phyloP scores from a whole-genome alignment of 768 basidiomycete species.

The Tricholomella constricta region DNA sequence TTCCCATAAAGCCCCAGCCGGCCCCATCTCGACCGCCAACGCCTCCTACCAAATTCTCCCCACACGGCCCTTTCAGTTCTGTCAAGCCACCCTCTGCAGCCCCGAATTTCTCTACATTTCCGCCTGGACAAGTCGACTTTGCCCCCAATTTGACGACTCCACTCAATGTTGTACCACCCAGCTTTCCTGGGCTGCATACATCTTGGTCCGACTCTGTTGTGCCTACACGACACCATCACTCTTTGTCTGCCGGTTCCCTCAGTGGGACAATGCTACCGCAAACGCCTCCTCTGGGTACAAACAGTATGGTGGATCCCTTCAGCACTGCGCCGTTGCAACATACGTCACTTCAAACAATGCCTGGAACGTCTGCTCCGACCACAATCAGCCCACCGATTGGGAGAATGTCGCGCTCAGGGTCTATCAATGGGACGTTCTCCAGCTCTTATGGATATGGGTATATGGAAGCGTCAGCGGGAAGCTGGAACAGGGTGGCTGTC shows the following conservation, averaged over 20 bases:
- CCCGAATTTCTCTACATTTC: constrained; percentile 25
- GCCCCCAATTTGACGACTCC: constrained; percentile 16
- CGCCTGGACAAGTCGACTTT: constrained; percentile 23
- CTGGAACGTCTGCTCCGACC: constrained; percentile 13
- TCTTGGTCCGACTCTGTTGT: constrained; percentile 43
- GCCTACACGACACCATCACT: constrained; percentile 43
- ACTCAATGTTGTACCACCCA: constrained; percentile 17
- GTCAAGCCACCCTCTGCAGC: constrained; percentile 24
- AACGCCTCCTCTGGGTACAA: constrained; percentile 16
- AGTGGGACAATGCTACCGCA: constrained; percentile 21
- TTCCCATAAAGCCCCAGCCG: constrained; percentile 23
- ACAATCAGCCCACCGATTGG: constrained; percentile 44
- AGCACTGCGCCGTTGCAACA: constrained; percentile 21
- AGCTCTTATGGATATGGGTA: constrained; percentile 40
- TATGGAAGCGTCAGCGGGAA: constrained; percentile 31
- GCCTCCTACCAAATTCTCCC: constrained; percentile 33
- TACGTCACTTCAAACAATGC: constrained; percentile 18
- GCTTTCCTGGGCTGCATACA: constrained; percentile 34
- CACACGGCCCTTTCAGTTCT: constrained; percentile 29
- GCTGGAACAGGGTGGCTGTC: constrained; percentile 15
- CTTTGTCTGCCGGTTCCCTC: constrained; percentile 41
- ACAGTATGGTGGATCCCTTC: constrained; percentile 19
- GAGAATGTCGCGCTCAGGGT: constrained; percentile 60
- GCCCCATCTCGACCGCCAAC: constrained; percentile 38
- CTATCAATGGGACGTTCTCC: constrained; percentile 48